phyloP scores from a whole-genome alignment of 495 filamentous ascomycete genomes.

The Glarea lozoyensis region DNA sequence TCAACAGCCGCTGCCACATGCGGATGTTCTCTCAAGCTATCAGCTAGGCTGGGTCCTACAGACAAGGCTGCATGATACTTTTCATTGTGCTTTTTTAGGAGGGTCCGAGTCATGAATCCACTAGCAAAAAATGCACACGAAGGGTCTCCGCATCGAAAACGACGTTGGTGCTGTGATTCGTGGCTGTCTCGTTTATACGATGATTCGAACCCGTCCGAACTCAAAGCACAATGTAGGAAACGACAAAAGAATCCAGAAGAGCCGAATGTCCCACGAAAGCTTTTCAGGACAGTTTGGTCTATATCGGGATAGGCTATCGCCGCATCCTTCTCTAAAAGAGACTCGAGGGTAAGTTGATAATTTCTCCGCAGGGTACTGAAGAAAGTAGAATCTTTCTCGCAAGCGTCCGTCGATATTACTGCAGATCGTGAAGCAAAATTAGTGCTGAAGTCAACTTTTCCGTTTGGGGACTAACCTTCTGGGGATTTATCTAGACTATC shows the following conservation, averaged over 20 bases:
- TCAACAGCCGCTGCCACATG: too few species aligned
- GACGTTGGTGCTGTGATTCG: constrained; percentile 3
- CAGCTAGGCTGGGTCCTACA: background rate
- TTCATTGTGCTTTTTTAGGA: constrained; percentile 3
- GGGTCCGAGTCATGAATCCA: background rate
- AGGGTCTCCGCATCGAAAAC: constrained; percentile 1
- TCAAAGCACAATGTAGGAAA: constrained; percentile 3
- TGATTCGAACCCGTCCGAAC: constrained; percentile 5
- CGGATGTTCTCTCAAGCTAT: too few species aligned
- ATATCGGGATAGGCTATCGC: constrained; percentile 1
- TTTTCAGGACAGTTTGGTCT: background rate
- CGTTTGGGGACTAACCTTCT: constrained; percentile 2
- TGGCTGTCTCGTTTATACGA: constrained; percentile 3
- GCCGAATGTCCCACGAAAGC: constrained; percentile 4
- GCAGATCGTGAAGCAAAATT: background rate
- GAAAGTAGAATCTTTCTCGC: constrained; percentile 2
- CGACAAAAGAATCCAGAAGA: constrained; percentile 4
- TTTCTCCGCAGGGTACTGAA: constrained; percentile 3
- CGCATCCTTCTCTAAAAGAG: background rate
- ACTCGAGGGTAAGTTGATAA: constrained; percentile 3
- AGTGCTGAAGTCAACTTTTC: background rate
- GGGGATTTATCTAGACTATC: constrained; percentile 1
- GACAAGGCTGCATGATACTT: background rate
- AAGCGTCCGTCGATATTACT: background rate
- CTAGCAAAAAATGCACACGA: constrained; percentile 1